phyloP scores from a whole-genome alignment of 2,329 filamentous ascomycete genomes.

The Sordariomycetes sp. region DNA sequence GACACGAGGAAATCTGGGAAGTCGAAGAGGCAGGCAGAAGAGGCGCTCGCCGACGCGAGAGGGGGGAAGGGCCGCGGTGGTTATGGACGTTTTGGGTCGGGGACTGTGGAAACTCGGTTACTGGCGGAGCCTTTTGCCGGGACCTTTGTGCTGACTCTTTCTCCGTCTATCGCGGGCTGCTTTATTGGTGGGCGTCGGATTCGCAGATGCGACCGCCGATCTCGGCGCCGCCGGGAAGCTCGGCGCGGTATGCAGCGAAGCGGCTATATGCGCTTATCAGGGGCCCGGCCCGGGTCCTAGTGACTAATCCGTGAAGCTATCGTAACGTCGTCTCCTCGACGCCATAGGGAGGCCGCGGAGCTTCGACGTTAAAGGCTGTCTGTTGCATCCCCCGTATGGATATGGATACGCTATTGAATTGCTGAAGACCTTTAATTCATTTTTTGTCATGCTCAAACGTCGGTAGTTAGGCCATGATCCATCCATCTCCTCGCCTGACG shows the following conservation, averaged over 20 bases:
- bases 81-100: neutral
- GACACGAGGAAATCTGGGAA: neutral
- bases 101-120: neutral
- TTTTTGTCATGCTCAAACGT: too few relatives aligned
- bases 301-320: too few relatives aligned
- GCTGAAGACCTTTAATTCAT: too few relatives aligned
- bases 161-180: neutral
- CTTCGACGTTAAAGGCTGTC: too few relatives aligned
- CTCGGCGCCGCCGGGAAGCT: neutral
- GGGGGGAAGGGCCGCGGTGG: neutral
- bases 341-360: too few relatives aligned
- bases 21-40: neutral
- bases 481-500: too few relatives aligned
- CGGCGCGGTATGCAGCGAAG: neutral
- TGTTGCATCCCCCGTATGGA: too few relatives aligned
- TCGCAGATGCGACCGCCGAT: neutral
- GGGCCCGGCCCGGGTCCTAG: too few relatives aligned
- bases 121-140: neutral
- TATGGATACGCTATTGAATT: too few relatives aligned
- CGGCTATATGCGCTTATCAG: neutral
- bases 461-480: too few relatives aligned
- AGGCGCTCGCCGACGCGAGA: neutral
- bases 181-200: neutral
- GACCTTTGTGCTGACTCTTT: neutral
- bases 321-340: too few relatives aligned